Conservation (phyloP, 169 alveolate species). For the Plasmodium yoelii region DNA sequence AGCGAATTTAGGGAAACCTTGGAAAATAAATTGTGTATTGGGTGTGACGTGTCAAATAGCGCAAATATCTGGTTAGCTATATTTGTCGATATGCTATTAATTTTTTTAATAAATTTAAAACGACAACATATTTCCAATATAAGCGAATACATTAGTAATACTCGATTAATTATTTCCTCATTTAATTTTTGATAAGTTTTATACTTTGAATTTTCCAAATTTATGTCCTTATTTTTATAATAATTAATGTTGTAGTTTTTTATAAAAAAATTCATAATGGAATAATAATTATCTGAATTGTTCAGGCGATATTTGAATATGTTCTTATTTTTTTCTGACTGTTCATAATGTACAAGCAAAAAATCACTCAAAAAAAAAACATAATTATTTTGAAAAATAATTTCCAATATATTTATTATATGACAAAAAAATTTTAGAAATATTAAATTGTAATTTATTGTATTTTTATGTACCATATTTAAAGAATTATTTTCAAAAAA, state of each 20-base stretch:
- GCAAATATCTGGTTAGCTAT: conserved; percentile 59
- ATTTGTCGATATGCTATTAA: conserved; percentile 9
- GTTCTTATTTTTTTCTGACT: conserved; percentile 14
- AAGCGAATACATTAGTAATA: conserved; percentile 18
- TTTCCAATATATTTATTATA: conserved; percentile 26
- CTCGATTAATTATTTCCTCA: conserved; percentile 34
- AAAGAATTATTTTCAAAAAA: not conserved
- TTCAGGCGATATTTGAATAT: conserved; percentile 25
- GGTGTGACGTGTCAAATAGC: conserved; percentile 41
- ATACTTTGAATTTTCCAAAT: not conserved
- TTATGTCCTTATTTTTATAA: conserved; percentile 1
- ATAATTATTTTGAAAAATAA: conserved; percentile 55
- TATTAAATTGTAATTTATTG: not conserved
- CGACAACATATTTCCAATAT: conserved; percentile 12
- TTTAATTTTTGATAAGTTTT: conserved; percentile 17
- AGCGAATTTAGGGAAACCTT: conserved; percentile 13
- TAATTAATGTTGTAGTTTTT: conserved; percentile 22
- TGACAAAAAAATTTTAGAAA: conserved; percentile 14
- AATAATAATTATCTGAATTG: conserved; percentile 40
- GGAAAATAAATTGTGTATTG: conserved; percentile 17
- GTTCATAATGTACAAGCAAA: conserved; percentile 55
- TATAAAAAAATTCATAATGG: conserved; percentile 27
- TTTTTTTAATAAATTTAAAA: conserved; percentile 20
- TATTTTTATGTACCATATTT: not conserved
- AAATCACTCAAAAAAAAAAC: conserved; percentile 64